Conservation (phyloP, 768 basidiomycete genomes). For the Lactarius akahatsu region DNA sequence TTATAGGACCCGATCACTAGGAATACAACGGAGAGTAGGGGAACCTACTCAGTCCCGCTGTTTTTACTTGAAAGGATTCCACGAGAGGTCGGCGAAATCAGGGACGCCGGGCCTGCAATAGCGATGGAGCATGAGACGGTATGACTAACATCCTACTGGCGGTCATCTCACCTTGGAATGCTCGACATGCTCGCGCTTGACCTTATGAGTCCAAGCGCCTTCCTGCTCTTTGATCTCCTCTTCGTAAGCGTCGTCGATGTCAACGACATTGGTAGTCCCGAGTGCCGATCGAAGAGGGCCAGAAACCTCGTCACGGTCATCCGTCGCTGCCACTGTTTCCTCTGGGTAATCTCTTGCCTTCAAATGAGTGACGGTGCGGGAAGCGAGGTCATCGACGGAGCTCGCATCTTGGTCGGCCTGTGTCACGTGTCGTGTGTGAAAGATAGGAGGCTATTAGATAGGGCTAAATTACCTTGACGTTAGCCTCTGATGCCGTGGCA, state of each 20-base stretch:
- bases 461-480: slow-evolving; percentile 49
- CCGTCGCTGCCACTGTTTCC: slow-evolving; percentile 11
- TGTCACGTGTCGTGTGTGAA: not conserved
- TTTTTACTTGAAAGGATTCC: not conserved
- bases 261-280: slow-evolving; percentile 11
- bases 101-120: not conserved
- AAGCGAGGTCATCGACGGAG: slow-evolving; percentile 18
- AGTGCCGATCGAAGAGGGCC: slow-evolving; percentile 26
- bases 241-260: slow-evolving; percentile 27
- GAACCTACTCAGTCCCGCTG: not conserved
- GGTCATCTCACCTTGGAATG: slow-evolving; percentile 10
- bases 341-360: slow-evolving; percentile 20
- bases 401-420: slow-evolving; percentile 26
- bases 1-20: not conserved
- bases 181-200: slow-evolving; percentile 22
- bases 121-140: not conserved
- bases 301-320: slow-evolving; percentile 28
- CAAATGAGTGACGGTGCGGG: slow-evolving; percentile 23
- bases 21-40: not conserved
- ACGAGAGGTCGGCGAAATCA: not conserved
- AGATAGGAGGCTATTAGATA: not conserved
- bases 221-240: slow-evolving; percentile 30
- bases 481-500: slow-evolving; percentile 63
- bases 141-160: not conserved
- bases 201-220: slow-evolving; percentile 27